phyloP scores from a whole-genome alignment of 768 basidiomycete species.

The Auricularia auricula-judae region DNA sequence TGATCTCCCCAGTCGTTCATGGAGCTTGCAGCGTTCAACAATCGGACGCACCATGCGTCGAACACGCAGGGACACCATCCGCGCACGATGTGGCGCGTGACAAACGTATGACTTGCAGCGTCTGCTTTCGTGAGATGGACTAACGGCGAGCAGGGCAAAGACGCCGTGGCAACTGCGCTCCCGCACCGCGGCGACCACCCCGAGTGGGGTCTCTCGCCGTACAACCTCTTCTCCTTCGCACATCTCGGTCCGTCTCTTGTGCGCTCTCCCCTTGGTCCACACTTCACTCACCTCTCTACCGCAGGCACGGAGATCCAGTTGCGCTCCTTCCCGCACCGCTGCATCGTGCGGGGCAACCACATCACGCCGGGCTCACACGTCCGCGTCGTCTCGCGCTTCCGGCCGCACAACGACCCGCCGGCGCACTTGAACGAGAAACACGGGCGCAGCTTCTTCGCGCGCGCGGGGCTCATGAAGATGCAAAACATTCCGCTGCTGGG shows the following conservation, averaged over 20 bases:
- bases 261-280: background rate
- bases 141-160: constrained; percentile 2
- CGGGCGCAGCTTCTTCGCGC: background rate
- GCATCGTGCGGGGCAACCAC: constrained; percentile 7
- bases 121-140: background rate
- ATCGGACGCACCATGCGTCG: constrained; percentile 10
- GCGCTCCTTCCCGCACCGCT: constrained; percentile 1
- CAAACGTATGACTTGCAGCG: constrained; percentile 3
- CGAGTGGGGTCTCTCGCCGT: constrained; percentile 9
- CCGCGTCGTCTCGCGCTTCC: background rate
- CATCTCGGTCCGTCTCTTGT: background rate
- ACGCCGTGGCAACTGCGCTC: constrained; percentile 8
- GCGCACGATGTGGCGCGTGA: constrained; percentile 12
- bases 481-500: constrained; percentile 8
- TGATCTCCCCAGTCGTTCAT: background rate
- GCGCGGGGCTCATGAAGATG: background rate
- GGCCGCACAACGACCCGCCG: background rate
- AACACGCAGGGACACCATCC: constrained; percentile 3
- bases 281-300: background rate
- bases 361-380: constrained; percentile 9
- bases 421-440: background rate
- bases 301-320: constrained; percentile 8
- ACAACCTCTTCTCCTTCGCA: constrained; percentile 10
- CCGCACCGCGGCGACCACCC: constrained; percentile 10
- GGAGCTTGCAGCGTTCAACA: constrained; percentile 8